Base-by-base conservation (phyloP, 768 basidiomycete species). In the Butyriboletus loyo region DNA sequence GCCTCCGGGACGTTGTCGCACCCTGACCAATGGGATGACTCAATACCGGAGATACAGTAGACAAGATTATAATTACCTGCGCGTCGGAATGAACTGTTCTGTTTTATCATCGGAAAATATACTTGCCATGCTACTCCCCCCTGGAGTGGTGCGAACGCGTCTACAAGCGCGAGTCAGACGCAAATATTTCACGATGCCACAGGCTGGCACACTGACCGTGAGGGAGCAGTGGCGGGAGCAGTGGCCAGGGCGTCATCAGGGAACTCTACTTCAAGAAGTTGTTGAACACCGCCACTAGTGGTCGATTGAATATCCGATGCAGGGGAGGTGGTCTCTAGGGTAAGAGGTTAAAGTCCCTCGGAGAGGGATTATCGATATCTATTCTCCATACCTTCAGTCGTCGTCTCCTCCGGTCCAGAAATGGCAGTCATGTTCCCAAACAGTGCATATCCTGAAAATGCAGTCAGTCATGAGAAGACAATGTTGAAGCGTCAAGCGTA, bases 1-100 rank as follows among this genome's bases (percentile, higher is more conserved):
- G 24, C 86, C 86, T 59, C 86, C 86, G 30, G 86, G 86, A 39
- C 76, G 77, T 66, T 88, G 76, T 54, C 85, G 75, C 30, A 88
- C 86, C 52, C 86, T 88, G 45, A 38, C 8, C 34, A 31, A 40
- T 15, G 19, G 28, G 1, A 35, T 38, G 28, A 49, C 7, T 52
- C 32, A 41, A 32, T 21, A 48, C 9, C 7, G 6, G 22, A 4
- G 5, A 35, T 5, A 41, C 13, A 21, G 1, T 21, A 10, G 17
- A 19, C 8, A 53, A 46, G 42, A 28, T 10, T 32, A 36, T 36
- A 27, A 72, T 22, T 68, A 84, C 87, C 82, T 78, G 60, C 87
- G 83, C 17, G 86, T 86, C 5, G 87, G 87, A 59, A 83, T 81
- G 65, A 86, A 89, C 50, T 76, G 73, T 24, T 77, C 72, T 19